Conservation (phyloP, 805 yeast species). For the Ogataea nakhonphanomensis region DNA sequence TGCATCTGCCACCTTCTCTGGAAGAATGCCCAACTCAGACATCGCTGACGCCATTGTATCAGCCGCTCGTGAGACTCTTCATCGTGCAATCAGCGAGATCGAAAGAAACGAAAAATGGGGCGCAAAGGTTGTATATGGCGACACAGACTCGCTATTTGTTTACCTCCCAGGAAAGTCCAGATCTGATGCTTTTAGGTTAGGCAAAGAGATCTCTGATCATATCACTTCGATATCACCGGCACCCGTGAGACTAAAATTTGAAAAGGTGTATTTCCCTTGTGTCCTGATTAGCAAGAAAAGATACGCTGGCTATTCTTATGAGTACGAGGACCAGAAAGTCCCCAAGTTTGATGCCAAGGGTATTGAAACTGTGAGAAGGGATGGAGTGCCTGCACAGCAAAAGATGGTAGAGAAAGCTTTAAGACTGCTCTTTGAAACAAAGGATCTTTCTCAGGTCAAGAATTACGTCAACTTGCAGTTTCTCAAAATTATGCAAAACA, state of each 20-base stretch:
- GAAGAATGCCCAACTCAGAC: conserved; percentile 96
- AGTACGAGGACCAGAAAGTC: conserved; percentile 44
- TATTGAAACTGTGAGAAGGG: conserved; percentile 89
- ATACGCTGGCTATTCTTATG: conserved; percentile 85
- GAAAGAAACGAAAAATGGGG: conserved; percentile 63
- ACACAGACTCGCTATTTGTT: conserved; percentile 91
- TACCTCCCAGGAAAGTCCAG: conserved; percentile 79
- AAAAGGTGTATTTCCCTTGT: conserved; percentile 88
- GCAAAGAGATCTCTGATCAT: conserved; percentile 60
- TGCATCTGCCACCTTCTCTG: conserved; percentile 90
- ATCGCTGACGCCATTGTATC: conserved; percentile 93
- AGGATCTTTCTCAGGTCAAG: conserved; percentile 69
- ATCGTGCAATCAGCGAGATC: conserved; percentile 64
- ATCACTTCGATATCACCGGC: conserved; percentile 69
- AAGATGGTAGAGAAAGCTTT: conserved; percentile 71
- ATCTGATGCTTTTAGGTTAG: conserved; percentile 74
- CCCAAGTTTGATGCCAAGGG: conserved; percentile 95
- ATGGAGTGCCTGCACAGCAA: conserved; percentile 91
- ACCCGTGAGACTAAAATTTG: conserved; percentile 83
- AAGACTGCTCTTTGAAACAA: conserved; percentile 64
- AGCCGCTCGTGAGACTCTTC: conserved; percentile 82
- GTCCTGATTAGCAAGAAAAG: conserved; percentile 81
- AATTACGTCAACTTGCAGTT: conserved; percentile 64
- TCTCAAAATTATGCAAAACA: conserved; percentile 56
- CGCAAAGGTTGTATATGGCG: conserved; percentile 94